Base-by-base conservation (phyloP, 73 alveolate species). In the Paramecium sonneborni region DNA sequence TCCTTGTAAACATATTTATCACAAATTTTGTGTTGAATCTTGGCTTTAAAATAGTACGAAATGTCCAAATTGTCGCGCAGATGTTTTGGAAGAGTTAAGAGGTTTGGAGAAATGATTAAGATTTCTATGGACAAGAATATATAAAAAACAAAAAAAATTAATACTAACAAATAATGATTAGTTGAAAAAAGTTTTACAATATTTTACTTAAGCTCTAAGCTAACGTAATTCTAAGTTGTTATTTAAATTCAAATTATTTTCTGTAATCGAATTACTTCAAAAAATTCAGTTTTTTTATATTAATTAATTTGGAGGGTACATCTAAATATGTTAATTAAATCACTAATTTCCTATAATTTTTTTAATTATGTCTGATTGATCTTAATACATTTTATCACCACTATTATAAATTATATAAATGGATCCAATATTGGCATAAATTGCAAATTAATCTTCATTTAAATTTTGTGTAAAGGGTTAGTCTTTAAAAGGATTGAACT, bases 11-110 rank as follows among this genome's bases (percentile, higher is more conserved):
- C 93, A 86, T 62, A 86, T 86, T 8, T 86, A 57, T 12, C 93
- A 86, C 35, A 20, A 15, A 6, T 35, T 23, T 30, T 86, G 93
- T 26, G 85, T 48, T 18, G 41, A 86, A 2, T 79, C 93, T 20
- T 86, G 93, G 93, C 76, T 86, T 24, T 24, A 86, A 9, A 35
- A 26, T n/a, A 86, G 93, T 38, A 46, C 88, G 20, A 39, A 68
- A 15, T 86, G 93, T 62, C 93, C 93, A 3, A 86, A 86, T 86
- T 86, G 93, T n/a, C 34, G 93, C 28, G 62, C 85, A 2, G 93
- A 86, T 39, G 87, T 74, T 14, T 37, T 74, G 32, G 87, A 34
- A 7, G 87, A 37, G 6, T 39, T 74, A 39, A 74, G 32, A 37
- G 8, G 39, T 62, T 26, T 6, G 12, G 46, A 21, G 84, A 62